These are phyloP conservation scores for Chrysanthemum makinoi DNA, from an alignment of 129 eudicot genomes.

Conservation along the genomic window DNA sequence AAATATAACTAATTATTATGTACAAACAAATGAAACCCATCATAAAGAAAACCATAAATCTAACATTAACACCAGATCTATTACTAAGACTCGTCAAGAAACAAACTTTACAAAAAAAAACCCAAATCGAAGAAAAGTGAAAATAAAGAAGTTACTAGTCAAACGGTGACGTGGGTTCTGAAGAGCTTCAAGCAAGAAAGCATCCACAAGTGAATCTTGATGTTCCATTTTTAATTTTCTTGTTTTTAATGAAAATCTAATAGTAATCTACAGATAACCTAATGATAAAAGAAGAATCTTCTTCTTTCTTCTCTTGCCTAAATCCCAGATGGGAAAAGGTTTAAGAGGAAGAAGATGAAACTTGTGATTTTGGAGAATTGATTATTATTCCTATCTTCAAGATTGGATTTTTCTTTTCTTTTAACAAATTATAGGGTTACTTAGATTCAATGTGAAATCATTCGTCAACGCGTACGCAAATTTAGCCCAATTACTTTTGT, in stretches of 20 bases:
- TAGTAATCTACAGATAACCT: background rate
- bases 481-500: constrained; percentile 25
- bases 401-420: background rate
- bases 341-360: constrained; percentile 45
- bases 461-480: constrained; percentile 17
- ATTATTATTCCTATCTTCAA: too few relatives aligned
- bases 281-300: constrained; percentile 31
- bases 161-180: constrained; percentile 98
- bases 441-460: constrained; percentile 28
- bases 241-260: background rate
- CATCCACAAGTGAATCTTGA: constrained; percentile 53
- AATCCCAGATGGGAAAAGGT: constrained; percentile 38
- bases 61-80: constrained; percentile 1
- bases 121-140: background rate
- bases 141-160: constrained; percentile 54
- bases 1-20: background rate
- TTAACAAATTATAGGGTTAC: background rate
- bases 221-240: constrained; percentile 26
- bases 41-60: background rate
- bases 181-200: constrained; percentile 90
- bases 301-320: constrained; percentile 36
- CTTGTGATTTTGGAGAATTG: background rate
- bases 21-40: background rate
- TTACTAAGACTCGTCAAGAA: background rate
- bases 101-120: background rate